Evolutionary conservation across 2,329 filamentous ascomycete species (phyloP), one percentile per base, ranked within the genome.

Genomic region (Paracoccidioides brasiliensis): DNA sequence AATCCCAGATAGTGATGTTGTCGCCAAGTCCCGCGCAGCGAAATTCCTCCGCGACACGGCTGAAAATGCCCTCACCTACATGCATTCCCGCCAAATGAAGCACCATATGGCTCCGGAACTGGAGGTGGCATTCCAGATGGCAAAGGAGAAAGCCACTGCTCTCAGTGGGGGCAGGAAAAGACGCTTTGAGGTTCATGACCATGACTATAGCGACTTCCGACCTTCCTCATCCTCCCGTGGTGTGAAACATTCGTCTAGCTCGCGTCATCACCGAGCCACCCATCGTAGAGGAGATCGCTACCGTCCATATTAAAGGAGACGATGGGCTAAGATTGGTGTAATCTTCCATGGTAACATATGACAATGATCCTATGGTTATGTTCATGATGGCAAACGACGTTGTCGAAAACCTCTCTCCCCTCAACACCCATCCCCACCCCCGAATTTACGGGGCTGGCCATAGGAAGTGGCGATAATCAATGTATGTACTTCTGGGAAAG

Each of bases 1-100:
- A 4, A 57, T 66, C 35, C 61, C 63, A 41, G 55, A 63, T 41
- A 57, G 54, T 35, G 58, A 67, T 35, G 64, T 61, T 35, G 54
- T 62, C 3, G 56, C 62, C 3, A 62, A 61, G 37, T 59, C 63
- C 40, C 59, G 62, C 28, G 62, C 66, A 0, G 69, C 70, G 30
- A 69, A 69, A 51, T 74, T 73, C 52, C 67, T 75, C 32, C 69
- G 72, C 3, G 72, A 75, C 59, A 74, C 70, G 1, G 70, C 72
- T 5, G 72, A 74, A 56, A 74, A 74, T 54, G 63, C 67, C 1
- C 62, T 73, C 14, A 61, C 63, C 12, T 71, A 70, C 49, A 60
- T 74, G 7, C 57, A 61, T 32, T 54, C 62, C 8, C 61, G 63
- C 28, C 61, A 59, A 8, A 53, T 60, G 15, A 59, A 67, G 9